phyloP scores from a whole-genome alignment of 2,329 filamentous ascomycete species.

The Aspergillus aculeatinus region DNA sequence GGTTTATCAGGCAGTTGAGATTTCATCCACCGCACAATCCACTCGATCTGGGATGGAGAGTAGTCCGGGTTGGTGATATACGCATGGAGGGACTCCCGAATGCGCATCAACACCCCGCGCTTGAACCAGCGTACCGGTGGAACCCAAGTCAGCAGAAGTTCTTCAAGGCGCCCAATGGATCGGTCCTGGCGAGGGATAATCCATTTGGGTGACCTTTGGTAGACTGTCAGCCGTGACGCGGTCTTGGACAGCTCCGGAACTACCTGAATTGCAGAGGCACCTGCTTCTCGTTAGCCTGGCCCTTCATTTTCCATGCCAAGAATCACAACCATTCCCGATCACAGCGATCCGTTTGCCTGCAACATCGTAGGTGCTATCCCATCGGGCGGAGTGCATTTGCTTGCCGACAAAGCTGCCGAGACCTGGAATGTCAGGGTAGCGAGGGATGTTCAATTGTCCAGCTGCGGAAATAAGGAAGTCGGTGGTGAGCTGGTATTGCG shows the following conservation, averaged over 20 bases:
- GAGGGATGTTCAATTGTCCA: constrained; percentile 58
- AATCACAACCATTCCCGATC: constrained; percentile 39
- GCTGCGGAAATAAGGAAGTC: constrained; percentile 60
- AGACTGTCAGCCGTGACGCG: constrained; percentile 53
- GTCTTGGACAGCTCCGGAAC: constrained; percentile 56
- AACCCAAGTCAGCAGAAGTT: constrained; percentile 50
- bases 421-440: constrained; percentile 51
- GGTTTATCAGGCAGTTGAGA: constrained; percentile 49
- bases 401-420: constrained; percentile 52
- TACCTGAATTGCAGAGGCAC: constrained; percentile 60
- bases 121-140: constrained; percentile 53
- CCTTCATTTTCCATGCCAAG: neutral
- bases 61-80: constrained; percentile 43
- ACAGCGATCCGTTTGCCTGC: constrained; percentile 45
- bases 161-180: constrained; percentile 44
- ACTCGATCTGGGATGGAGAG: constrained; percentile 41
- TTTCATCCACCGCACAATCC: constrained; percentile 43
- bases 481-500: constrained; percentile 53
- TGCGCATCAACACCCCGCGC: constrained; percentile 55
- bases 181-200: constrained; percentile 54
- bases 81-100: constrained; percentile 51
- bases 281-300: constrained; percentile 26
- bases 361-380: constrained; percentile 60
- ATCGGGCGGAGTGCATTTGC: constrained; percentile 58
- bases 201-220: constrained; percentile 62